Percentiles rank a stretch among this genome's conserved stretches.
phyloP scores from a whole-genome alignment of 2,329 filamentous ascomycete species.

The Fusarium albidum region DNA sequence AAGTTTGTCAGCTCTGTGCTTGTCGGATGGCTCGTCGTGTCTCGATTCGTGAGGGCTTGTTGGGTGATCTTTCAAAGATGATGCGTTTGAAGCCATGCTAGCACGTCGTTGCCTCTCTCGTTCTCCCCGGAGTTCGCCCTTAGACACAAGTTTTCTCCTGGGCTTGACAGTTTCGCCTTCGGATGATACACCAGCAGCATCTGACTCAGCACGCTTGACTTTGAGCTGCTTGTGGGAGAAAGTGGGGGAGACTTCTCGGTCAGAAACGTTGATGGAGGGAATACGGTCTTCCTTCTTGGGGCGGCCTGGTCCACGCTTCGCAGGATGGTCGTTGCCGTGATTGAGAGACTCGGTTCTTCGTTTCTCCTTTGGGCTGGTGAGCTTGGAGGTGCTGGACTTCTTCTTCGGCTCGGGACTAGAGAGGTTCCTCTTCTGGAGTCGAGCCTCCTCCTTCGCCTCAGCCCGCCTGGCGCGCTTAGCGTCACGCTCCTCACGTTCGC shows the following conservation, averaged over 20 bases:
- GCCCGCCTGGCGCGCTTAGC: slow-evolving; percentile 52
- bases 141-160: slow-evolving; percentile 69
- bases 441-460: slow-evolving; percentile 56
- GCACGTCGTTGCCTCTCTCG: slow-evolving; percentile 66
- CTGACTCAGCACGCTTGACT: slow-evolving; percentile 62
- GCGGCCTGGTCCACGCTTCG: slow-evolving; percentile 61
- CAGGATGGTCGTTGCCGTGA: slow-evolving; percentile 57
- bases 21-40: slow-evolving; percentile 59
- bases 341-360: slow-evolving; percentile 53
- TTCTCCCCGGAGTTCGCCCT: slow-evolving; percentile 67
- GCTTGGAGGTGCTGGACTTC: slow-evolving; percentile 47
- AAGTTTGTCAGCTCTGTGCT: slow-evolving; percentile 47
- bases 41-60: slow-evolving; percentile 60
- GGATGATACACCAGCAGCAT: slow-evolving; percentile 60
- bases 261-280: slow-evolving; percentile 57
- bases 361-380: slow-evolving; percentile 59
- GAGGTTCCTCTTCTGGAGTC: slow-evolving; percentile 54
- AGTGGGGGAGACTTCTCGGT: slow-evolving; percentile 62
- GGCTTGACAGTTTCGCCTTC: slow-evolving; percentile 67
- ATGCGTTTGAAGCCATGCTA: slow-evolving; percentile 65
- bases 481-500: slow-evolving; percentile 54
- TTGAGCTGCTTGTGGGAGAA: slow-evolving; percentile 58
- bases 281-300: slow-evolving; percentile 64
- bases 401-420: slow-evolving; percentile 60
- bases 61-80: slow-evolving; percentile 58